Base-by-base conservation (phyloP, 768 basidiomycete genomes). In the Boletus rex-veris region DNA sequence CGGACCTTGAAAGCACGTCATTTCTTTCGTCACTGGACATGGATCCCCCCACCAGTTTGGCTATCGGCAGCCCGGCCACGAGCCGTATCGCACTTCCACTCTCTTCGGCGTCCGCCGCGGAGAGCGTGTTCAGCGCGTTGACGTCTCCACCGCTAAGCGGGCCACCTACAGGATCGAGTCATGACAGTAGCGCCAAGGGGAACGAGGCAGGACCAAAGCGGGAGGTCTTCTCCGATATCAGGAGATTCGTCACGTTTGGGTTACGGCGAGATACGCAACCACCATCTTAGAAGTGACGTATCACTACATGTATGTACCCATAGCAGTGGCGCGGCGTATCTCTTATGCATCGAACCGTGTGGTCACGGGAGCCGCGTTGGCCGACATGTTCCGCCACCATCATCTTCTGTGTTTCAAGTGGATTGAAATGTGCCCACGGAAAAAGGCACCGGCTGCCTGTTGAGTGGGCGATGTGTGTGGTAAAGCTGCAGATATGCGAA, bases 1-100 rank as follows among this genome's bases (percentile, higher is more conserved):
- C 83, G 26, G 93, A 98, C 50, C 79, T 99, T 14, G 83, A 90
- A 57, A 86, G 82, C 67, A 88, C 90, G 0, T 98, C 97, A 0
- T 98, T 99, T 79, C 81, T 99, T 31, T 88, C 93, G 0, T 81
- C 86, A 0, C 80, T 99, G 31, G 97, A 99, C 70, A 99, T 99
- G 97, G 95, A 98, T 59, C 93, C 94, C 2, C 74, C 82, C 0
- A 68, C 76, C 5, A 77, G 72, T 45, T 72, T 78, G n/a, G 82
- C 76, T 40, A 72, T 86, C 16, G 74, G 83, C 6, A 88, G 86
- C 59, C 88, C 90, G 1, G 80, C 79, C 14, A 79, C 78, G 2
- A 88, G 85, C 59, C 77, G 82, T 21, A 77, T 85, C 10, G 75
- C 80, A 5, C 73, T 88, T 7, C 81, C 81, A 1, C 64, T 75